A percentile compares a stretch with the other conserved stretches of the same genome.
Evolutionary conservation across 140 eudicot species (phyloP).

Genomic region (Bidens hawaiensis): DNA sequence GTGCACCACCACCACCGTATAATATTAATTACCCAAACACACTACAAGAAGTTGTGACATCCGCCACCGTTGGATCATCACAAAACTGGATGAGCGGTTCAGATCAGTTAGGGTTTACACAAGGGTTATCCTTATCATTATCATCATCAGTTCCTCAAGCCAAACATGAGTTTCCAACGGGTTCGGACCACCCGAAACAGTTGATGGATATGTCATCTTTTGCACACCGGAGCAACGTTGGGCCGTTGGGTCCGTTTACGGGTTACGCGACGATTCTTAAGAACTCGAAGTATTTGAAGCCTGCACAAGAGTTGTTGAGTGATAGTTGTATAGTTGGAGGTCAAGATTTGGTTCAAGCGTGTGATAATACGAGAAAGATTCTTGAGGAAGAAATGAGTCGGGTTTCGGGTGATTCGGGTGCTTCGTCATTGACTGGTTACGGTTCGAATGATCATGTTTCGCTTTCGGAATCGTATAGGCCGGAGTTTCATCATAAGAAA

Average conservation of each 20-base stretch:
- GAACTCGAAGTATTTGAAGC: constrained; percentile 69
- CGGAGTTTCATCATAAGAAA: constrained; percentile 69
- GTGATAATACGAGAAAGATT: constrained; percentile 29
- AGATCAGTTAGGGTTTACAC: constrained; percentile 39
- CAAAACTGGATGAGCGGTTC: constrained; percentile 39
- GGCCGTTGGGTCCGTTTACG: constrained; percentile 88
- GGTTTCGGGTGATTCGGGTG: constrained; percentile 42
- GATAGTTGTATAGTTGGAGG: constrained; percentile 47
- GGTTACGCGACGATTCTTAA: constrained; percentile 71
- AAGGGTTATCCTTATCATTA: constrained; percentile 59
- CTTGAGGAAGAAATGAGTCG: constrained; percentile 35
- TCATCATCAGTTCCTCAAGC: constrained; percentile 60
- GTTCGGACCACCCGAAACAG: constrained; percentile 21
- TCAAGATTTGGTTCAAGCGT: constrained; percentile 22
- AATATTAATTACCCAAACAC: constrained; percentile 47
- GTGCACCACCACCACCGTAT: no score
- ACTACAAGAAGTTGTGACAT: constrained; percentile 49
- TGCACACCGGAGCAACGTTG: constrained; percentile 36
- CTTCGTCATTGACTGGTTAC: constrained; percentile 40
- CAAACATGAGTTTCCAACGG: constrained; percentile 15
- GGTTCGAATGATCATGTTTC: constrained; percentile 39
- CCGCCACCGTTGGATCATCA: constrained; percentile 29
- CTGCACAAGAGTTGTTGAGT: constrained; percentile 60
- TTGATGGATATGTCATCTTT: constrained; percentile 22
- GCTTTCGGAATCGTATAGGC: constrained; percentile 37